phyloP scores from a whole-genome alignment of 1,284 basidiomycete genomes.

The Heterobasidion parviporum region DNA sequence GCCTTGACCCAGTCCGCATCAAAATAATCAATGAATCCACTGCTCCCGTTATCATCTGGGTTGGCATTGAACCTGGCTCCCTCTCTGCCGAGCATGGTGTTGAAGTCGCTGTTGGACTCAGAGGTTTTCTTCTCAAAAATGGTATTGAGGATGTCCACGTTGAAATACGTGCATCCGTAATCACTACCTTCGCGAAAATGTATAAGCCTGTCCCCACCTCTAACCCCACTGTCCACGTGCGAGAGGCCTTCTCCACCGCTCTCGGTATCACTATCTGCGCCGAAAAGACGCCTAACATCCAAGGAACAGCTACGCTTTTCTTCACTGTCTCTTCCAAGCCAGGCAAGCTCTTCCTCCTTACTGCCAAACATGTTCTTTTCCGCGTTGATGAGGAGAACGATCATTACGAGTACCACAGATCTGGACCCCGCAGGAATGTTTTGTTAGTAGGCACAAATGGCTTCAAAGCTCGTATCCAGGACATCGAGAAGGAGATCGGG shows the following conservation, averaged over 20 bases:
- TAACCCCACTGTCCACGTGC: slow-evolving; percentile 8
- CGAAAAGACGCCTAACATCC: no score
- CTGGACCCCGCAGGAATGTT: no score
- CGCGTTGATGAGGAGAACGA: no score
- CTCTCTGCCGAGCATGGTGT: slow-evolving; percentile 18
- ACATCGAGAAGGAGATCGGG: slow-evolving; percentile 10
- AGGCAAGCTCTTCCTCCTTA: no score
- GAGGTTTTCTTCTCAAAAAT: slow-evolving; percentile 13
- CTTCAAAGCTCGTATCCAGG: slow-evolving; percentile 8
- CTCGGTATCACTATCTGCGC: slow-evolving; percentile 4
- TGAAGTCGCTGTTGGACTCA: slow-evolving; percentile 16
- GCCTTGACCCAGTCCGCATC: slow-evolving; percentile 14
- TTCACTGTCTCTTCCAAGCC: no score
- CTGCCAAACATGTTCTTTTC: no score
- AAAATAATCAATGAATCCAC: slow-evolving; percentile 10
- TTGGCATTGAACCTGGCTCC: slow-evolving; percentile 21
- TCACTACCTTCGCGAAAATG: slow-evolving; percentile 5
- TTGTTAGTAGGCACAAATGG: slow-evolving; percentile 7
- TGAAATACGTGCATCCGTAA: slow-evolving; percentile 14
- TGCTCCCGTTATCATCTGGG: slow-evolving; percentile 17
- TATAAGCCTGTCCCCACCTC: slow-evolving; percentile 8
- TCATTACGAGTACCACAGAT: no score
- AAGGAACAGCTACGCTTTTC: no score
- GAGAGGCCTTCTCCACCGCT: slow-evolving; percentile 17
- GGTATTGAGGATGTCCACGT: slow-evolving; percentile 18